phyloP scores from a whole-genome alignment of 2,329 filamentous ascomycete genomes.

The Calycina herbarum region DNA sequence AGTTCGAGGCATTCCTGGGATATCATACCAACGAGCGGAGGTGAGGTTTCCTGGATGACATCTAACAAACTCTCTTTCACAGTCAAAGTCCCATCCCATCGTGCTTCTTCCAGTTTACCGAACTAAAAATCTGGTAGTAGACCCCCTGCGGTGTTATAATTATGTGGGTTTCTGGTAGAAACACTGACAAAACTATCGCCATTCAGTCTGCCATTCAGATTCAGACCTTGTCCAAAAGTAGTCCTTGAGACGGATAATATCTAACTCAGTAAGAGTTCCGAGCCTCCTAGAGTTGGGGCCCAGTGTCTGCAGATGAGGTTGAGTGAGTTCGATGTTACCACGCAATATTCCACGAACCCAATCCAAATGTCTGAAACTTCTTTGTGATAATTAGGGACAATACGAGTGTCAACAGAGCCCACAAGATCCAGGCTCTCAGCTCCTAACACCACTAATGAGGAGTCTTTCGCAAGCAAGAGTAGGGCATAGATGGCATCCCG shows the following conservation, averaged over 20 bases:
- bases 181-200: not conserved
- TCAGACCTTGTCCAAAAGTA: not conserved
- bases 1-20: no score
- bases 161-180: not conserved
- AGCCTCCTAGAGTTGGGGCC: not conserved
- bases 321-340: not conserved
- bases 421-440: no score
- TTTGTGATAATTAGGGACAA: not conserved
- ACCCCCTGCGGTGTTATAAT: not conserved
- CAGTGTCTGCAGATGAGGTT: not conserved
- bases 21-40: no score
- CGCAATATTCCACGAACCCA: not conserved
- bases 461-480: not conserved
- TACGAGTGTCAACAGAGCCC: no score
- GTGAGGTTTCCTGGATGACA: no score
- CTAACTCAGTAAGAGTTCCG: not conserved
- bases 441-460: not conserved
- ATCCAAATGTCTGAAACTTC: not conserved
- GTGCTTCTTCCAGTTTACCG: no score
- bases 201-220: not conserved
- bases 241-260: not conserved
- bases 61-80: no score
- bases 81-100: no score
- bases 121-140: no score
- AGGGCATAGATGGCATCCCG: not conserved